Conservation (phyloP, 768 basidiomycete species). For the Collybiopsis confluens region DNA sequence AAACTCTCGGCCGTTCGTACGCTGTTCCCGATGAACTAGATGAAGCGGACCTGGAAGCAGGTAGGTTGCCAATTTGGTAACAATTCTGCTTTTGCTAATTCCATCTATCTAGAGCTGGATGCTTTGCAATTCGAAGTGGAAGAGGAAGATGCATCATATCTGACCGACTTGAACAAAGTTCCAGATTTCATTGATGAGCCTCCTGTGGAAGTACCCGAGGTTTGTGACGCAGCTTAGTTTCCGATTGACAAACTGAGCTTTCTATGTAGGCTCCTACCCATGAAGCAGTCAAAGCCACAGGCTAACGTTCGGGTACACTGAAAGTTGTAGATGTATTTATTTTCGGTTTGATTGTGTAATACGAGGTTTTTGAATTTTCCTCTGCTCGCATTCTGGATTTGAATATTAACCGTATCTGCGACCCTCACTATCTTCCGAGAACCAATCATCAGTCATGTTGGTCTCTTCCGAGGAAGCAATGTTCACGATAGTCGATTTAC, state of each 20-base stretch:
- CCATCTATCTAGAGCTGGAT: constrained; percentile 79
- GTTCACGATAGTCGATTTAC: constrained; percentile 78
- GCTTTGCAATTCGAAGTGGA: constrained; percentile 90
- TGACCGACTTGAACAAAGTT: constrained; percentile 78
- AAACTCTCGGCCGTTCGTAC: constrained; percentile 88
- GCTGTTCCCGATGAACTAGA: constrained; percentile 97
- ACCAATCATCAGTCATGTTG: constrained; percentile 70
- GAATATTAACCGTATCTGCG: constrained; percentile 58
- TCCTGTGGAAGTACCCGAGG: constrained; percentile 68
- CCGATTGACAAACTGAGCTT: neutral
- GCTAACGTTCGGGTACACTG: constrained; percentile 15
- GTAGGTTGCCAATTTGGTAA: too few species aligned
- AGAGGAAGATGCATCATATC: constrained; percentile 86
- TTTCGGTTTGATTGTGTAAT: neutral
- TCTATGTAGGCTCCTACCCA: constrained; percentile 36
- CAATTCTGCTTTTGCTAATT: too few species aligned
- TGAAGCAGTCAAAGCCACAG: constrained; percentile 56
- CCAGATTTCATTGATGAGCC: constrained; percentile 93
- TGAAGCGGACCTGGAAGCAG: constrained; percentile 95
- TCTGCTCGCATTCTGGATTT: too few species aligned
- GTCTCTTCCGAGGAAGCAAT: constrained; percentile 60
- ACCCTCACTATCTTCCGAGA: constrained; percentile 49
- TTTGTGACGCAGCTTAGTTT: constrained; percentile 22
- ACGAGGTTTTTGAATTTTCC: too few species aligned
- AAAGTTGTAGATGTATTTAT: neutral